phyloP scores from a whole-genome alignment of 306 rosid genomes.

The Carpinus fangiana region DNA sequence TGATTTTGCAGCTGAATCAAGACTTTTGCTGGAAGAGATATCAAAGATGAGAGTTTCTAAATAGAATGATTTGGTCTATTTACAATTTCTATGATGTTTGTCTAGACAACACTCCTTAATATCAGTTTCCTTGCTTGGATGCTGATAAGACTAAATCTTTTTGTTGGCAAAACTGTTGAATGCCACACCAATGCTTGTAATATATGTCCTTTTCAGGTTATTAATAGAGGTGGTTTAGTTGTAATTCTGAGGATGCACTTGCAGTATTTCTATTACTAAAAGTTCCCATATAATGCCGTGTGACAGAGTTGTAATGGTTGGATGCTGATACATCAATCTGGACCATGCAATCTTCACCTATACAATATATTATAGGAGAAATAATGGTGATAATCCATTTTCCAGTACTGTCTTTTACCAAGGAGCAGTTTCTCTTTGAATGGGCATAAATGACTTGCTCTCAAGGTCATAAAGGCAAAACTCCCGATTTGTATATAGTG shows the following conservation, averaged over 20 bases:
- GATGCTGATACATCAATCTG: neutral
- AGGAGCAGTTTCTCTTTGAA: neutral
- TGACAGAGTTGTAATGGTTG: neutral
- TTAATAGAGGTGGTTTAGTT: conserved; percentile 10
- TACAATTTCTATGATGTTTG: neutral
- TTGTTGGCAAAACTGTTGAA: neutral
- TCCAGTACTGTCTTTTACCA: too few relatives aligned
- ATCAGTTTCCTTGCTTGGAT: neutral
- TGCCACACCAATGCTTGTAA: conserved; percentile 24
- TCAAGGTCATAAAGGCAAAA: neutral
- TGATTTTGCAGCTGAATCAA: conserved; percentile 84
- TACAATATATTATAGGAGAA: too few relatives aligned
- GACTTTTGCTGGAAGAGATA: conserved; percentile 66
- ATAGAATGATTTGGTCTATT: conserved; percentile 23
- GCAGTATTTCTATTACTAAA: neutral
- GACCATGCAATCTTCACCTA: neutral
- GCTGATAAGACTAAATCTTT: neutral
- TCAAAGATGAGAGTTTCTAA: conserved; percentile 58
- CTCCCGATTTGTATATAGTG: too few relatives aligned
- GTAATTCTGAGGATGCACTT: conserved; percentile 1
- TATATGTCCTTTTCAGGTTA: conserved; percentile 9
- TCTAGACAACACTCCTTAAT: neutral
- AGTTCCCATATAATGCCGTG: conserved; percentile 1
- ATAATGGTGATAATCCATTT: too few relatives aligned
- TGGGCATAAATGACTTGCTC: neutral